A percentile compares a stretch with the other conserved stretches of the same genome.
These are phyloP conservation scores for Setomelanomma holmii DNA, from an alignment of 2,329 filamentous ascomycete genomes.

Conservation along the genomic window DNA sequence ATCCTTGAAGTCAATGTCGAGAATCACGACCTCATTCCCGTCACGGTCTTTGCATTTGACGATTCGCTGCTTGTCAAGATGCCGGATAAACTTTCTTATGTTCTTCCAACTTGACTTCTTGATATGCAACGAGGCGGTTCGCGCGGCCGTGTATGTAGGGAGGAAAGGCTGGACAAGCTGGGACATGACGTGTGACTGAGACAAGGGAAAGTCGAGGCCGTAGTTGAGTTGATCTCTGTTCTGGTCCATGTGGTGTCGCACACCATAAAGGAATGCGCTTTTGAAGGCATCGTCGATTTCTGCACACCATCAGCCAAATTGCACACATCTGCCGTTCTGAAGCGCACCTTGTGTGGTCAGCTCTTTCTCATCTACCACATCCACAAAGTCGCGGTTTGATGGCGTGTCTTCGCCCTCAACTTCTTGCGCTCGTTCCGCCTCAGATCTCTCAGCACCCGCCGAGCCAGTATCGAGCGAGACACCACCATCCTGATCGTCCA, in stretches of 20 bases:
- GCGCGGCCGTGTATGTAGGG: conserved; percentile 63
- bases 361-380: conserved; percentile 55
- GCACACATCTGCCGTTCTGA: background rate
- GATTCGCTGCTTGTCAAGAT: conserved; percentile 68
- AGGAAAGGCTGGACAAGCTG: conserved; percentile 71
- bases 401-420: conserved; percentile 45
- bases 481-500: conserved; percentile 58
- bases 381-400: conserved; percentile 41
- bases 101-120: conserved; percentile 77
- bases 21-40: conserved; percentile 68
- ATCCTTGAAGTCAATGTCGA: conserved; percentile 71
- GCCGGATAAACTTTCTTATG: conserved; percentile 73
- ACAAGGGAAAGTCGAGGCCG: conserved; percentile 67
- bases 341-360: conserved; percentile 63
- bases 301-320: conserved; percentile 33
- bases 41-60: conserved; percentile 70
- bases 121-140: conserved; percentile 67
- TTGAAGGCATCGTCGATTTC: conserved; percentile 72
- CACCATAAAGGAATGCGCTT: conserved; percentile 68
- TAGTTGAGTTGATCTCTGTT: conserved; percentile 60
- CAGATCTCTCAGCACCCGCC: conserved; percentile 37
- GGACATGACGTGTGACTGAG: conserved; percentile 69
- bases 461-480: conserved; percentile 47
- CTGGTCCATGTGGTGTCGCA: conserved; percentile 65
- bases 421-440: conserved; percentile 42